phyloP scores from a whole-genome alignment of 371 early-diverging fungal species.

The Mucor plumbeus region DNA sequence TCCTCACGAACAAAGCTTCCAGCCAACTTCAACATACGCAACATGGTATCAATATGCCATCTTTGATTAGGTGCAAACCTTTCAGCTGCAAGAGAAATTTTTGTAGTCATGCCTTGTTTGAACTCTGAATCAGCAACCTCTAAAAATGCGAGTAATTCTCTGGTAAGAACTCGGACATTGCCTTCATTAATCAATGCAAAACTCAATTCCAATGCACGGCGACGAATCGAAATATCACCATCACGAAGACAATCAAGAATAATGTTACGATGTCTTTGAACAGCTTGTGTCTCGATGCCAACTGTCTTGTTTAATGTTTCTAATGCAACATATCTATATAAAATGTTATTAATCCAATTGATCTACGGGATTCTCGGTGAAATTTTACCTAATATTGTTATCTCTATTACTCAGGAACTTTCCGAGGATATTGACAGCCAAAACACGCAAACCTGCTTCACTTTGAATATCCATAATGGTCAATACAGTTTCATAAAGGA shows the following conservation, averaged over 20 bases:
- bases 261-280: slow-evolving; percentile 97
- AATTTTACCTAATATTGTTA: slow-evolving; percentile 90
- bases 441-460: slow-evolving; percentile 88
- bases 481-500: slow-evolving; percentile 94
- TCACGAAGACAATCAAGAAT: slow-evolving; percentile 96
- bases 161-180: slow-evolving; percentile 92
- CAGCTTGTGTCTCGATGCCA: slow-evolving; percentile 87
- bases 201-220: slow-evolving; percentile 94
- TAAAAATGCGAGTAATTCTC: slow-evolving; percentile 91
- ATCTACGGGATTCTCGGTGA: background rate
- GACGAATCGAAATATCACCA: slow-evolving; percentile 94
- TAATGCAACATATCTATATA: slow-evolving; percentile 90
- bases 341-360: background rate
- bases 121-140: slow-evolving; percentile 93
- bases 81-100: slow-evolving; percentile 90
- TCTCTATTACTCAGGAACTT: slow-evolving; percentile 93
- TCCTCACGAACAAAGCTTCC: slow-evolving; percentile 78
- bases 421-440: slow-evolving; percentile 97
- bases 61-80: slow-evolving; percentile 87
- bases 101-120: slow-evolving; percentile 86
- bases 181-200: slow-evolving; percentile 93
- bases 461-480: slow-evolving; percentile 96
- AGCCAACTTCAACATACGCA: slow-evolving; percentile 85
- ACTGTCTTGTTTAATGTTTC: slow-evolving; percentile 91
- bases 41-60: slow-evolving; percentile 96